Conservation (phyloP, 768 basidiomycete genomes). For the Suillus lakei region DNA sequence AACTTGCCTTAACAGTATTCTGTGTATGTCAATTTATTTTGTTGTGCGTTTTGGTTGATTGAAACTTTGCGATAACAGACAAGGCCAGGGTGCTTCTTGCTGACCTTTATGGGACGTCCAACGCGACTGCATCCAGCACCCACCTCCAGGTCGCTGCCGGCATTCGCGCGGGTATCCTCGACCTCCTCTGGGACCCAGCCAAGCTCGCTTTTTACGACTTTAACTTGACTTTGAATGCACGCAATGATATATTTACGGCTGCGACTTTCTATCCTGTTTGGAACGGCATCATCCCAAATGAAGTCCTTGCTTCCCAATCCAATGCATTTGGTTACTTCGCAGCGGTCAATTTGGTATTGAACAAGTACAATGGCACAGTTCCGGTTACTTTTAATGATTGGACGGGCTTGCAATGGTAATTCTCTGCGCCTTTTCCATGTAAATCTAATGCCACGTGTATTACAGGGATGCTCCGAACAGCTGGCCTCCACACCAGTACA, state of each 20-base stretch:
- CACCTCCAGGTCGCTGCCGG: conserved; percentile 62
- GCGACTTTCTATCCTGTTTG: conserved; percentile 88
- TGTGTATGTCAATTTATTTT: conserved; percentile 57
- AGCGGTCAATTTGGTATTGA: conserved; percentile 75
- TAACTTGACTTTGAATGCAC: conserved; percentile 69
- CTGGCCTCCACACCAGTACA: conserved; percentile 89
- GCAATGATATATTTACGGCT: conserved; percentile 68
- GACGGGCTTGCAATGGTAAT: conserved; percentile 82
- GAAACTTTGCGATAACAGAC: conserved; percentile 45
- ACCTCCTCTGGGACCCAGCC: conserved; percentile 82
- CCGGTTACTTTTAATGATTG: conserved; percentile 75
- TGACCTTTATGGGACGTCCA: conserved; percentile 56
- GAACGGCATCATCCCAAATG: conserved; percentile 82
- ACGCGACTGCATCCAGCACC: conserved; percentile 44
- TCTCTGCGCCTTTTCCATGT: not conserved
- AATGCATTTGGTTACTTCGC: conserved; percentile 78
- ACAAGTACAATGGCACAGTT: conserved; percentile 86
- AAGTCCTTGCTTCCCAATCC: conserved; percentile 57
- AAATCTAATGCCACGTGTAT: not conserved
- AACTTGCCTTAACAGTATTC: conserved; percentile 82
- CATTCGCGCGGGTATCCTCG: conserved; percentile 74
- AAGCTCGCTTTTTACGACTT: conserved; percentile 95
- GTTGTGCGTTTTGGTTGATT: conserved; percentile 7
- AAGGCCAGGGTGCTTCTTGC: conserved; percentile 66
- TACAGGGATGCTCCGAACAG: conserved; percentile 83